Conservation (phyloP, 2,329 filamentous ascomycete genomes). For the Fusarium clavum region DNA sequence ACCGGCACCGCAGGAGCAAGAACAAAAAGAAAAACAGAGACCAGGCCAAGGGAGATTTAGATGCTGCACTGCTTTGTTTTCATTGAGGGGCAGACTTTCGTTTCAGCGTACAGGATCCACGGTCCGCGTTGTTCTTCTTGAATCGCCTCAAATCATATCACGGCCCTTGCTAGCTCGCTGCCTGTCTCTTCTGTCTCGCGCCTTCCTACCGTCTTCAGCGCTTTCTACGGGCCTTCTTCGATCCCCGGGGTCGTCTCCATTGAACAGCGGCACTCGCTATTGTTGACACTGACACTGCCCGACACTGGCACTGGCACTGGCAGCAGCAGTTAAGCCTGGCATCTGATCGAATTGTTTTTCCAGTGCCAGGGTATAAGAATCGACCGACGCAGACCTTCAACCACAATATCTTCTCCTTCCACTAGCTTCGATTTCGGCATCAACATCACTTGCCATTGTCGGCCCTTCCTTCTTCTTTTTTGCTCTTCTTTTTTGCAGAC, state of each 20-base stretch:
- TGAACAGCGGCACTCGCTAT: constrained; percentile 11
- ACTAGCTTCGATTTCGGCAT: constrained; percentile 13
- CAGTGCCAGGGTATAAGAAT: constrained; percentile 42
- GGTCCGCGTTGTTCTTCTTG: constrained; percentile 29
- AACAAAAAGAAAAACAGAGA: neutral
- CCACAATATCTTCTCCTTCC: constrained; percentile 31
- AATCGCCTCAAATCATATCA: constrained; percentile 30
- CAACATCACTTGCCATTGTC: neutral
- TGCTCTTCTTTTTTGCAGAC: neutral
- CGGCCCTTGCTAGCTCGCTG: constrained; percentile 31
- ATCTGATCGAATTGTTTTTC: constrained; percentile 2
- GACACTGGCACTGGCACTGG: neutral
- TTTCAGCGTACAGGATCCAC: constrained; percentile 38
- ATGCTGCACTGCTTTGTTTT: constrained; percentile 17
- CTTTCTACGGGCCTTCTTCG: constrained; percentile 22
- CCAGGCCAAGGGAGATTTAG: neutral
- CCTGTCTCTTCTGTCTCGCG: constrained; percentile 21
- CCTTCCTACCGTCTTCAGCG: constrained; percentile 13
- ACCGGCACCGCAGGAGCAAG: constrained; percentile 5
- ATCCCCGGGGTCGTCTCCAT: constrained; percentile 22
- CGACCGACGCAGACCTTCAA: constrained; percentile 34
- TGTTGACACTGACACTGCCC: neutral
- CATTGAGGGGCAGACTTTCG: constrained; percentile 35
- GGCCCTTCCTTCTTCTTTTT: neutral
- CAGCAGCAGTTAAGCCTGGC: neutral